Percentiles rank a stretch among this genome's conserved stretches.
Conservation (phyloP, 1,284 basidiomycete species). For the Rhodotorula sp. region DNA sequence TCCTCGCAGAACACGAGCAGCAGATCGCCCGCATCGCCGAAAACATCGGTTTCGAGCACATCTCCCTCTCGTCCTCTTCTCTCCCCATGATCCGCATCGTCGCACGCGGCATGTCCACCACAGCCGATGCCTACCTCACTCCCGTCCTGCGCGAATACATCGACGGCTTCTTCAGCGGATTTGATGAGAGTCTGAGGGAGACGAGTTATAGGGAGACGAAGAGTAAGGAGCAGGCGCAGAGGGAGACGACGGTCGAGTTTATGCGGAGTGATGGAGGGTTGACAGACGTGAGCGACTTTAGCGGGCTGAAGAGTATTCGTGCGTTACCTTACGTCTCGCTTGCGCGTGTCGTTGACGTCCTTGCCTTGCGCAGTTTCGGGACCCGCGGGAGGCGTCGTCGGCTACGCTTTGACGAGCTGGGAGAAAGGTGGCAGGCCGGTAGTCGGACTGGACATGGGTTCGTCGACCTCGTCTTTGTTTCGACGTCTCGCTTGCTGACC, state of each 20-base stretch:
- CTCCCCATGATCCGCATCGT: conserved; percentile 71
- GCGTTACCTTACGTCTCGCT: conserved; percentile 75
- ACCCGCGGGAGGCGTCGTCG: conserved; percentile 83
- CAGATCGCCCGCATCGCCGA: conserved; percentile 58
- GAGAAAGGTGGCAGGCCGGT: conserved; percentile 66
- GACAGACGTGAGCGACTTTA: conserved; percentile 75
- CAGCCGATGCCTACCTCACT: conserved; percentile 80
- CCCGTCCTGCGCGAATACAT: conserved; percentile 52
- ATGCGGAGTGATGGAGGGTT: conserved; percentile 86
- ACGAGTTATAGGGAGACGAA: conserved; percentile 65
- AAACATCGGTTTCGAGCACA: conserved; percentile 55
- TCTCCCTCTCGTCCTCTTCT: conserved; percentile 84
- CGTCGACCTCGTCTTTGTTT: too few relatives aligned
- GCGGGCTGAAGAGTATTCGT: conserved; percentile 81
- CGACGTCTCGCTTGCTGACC: too few relatives aligned
- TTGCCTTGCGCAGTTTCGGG: conserved; percentile 58
- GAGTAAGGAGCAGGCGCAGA: conserved; percentile 79
- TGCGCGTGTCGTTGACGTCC: conserved; percentile 19
- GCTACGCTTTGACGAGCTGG: conserved; percentile 79
- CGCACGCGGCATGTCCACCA: conserved; percentile 83
- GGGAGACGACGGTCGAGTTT: conserved; percentile 65
- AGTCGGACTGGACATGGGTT: conserved; percentile 56
- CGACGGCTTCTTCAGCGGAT: conserved; percentile 64
- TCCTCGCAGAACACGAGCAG: conserved; percentile 56
- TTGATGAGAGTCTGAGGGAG: conserved; percentile 71